Conservation (phyloP, 164 flowering plant genomes). For the Tinospora cordifolia region DNA sequence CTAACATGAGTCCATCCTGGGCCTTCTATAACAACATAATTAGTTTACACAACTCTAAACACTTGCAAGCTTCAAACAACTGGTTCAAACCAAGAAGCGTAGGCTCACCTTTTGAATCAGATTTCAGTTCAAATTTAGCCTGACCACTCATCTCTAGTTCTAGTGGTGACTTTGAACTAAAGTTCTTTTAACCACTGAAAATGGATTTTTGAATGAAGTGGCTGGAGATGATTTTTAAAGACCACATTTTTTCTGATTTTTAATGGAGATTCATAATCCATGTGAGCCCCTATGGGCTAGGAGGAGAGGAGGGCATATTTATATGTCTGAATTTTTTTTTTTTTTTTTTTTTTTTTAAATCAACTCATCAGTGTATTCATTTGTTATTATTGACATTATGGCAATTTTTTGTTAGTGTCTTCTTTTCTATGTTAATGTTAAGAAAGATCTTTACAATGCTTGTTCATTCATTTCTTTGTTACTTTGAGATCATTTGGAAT, state of each 20-base stretch:
- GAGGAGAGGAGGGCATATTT: neutral
- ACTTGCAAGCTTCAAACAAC: neutral
- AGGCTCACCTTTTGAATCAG: neutral
- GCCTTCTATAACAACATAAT: slow-evolving; percentile 32
- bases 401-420: neutral
- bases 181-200: neutral
- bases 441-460: too few relatives aligned
- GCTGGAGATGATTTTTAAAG: neutral
- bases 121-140: slow-evolving; percentile 2
- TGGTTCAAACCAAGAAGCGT: neutral
- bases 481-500: too few relatives aligned
- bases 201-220: neutral
- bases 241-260: neutral
- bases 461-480: too few relatives aligned
- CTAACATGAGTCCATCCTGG: slow-evolving; percentile 48
- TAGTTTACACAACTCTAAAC: neutral
- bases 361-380: neutral
- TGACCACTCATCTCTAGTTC: neutral
- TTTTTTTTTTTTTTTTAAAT: neutral
- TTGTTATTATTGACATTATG: neutral
- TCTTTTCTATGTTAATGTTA: neutral
- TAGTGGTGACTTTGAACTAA: neutral
- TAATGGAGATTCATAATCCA: neutral
- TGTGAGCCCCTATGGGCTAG: neutral
- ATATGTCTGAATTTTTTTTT: neutral